These are phyloP conservation scores for Naganishia onofrii DNA, from an alignment of 768 basidiomycete species.

Conservation along the genomic window DNA sequence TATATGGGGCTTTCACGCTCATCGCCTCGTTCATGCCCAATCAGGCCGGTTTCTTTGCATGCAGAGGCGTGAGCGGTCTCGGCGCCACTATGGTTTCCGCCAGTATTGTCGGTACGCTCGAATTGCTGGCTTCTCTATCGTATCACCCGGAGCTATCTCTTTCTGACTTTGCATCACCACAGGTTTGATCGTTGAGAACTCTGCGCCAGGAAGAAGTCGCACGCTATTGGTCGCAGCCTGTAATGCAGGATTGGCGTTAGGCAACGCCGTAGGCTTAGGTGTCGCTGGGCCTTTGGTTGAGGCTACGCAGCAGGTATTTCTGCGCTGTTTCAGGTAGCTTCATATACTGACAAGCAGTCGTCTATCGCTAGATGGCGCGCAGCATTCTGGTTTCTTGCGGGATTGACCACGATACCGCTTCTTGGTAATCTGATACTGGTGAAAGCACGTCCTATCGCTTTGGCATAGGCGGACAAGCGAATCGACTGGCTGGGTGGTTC, in stretches of 20 bases:
- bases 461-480: neutral
- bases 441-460: neutral
- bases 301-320: neutral
- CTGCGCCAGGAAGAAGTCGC: neutral
- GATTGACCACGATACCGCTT: neutral
- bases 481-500: neutral
- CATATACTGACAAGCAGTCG: no score
- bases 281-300: neutral
- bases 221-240: neutral
- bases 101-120: neutral
- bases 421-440: neutral
- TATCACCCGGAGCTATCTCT: neutral
- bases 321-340: no score
- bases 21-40: neutral
- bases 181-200: constrained; percentile 4
- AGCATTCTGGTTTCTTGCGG: constrained; percentile 4
- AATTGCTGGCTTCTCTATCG: no score
- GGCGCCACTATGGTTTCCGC: neutral
- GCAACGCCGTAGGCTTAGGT: neutral
- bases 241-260: neutral
- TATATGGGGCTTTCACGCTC: neutral
- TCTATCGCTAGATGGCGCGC: constrained; percentile 1
- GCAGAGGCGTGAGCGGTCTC: neutral
- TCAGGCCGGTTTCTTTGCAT: constrained; percentile 1
- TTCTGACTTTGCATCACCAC: no score